Conservation (phyloP, 2,329 filamentous ascomycete genomes). For the Colletotrichum eremochloae region DNA sequence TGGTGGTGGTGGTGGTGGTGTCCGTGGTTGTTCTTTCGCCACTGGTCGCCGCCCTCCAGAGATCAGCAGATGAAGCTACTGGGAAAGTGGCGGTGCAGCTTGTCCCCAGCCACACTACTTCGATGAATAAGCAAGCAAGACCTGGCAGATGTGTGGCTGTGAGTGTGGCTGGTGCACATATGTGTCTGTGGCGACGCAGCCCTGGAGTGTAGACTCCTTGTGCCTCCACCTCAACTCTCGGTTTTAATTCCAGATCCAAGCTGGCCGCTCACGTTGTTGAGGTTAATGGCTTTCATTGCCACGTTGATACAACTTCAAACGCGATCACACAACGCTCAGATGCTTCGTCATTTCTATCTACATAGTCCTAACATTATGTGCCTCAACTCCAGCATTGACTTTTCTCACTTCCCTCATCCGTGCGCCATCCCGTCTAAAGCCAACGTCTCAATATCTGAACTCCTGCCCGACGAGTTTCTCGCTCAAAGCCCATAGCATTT, state of each 20-base stretch:
- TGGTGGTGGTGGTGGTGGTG: not conserved
- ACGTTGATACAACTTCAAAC: not conserved
- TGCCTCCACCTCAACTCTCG: not conserved
- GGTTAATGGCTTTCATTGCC: not conserved
- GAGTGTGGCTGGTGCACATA: not conserved
- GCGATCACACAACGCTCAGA: not conserved
- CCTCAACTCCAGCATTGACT: not conserved
- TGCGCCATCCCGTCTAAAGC: not conserved
- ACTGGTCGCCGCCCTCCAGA: slow-evolving; percentile 1
- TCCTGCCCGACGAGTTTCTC: slow-evolving; percentile 41
- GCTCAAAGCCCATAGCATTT: slow-evolving; percentile 39
- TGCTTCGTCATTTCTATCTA: not conserved
- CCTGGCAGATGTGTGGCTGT: not conserved
- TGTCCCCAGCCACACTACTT: not conserved
- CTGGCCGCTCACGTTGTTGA: not conserved
- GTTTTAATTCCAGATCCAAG: not conserved
- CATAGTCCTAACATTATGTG: not conserved
- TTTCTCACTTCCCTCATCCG: not conserved
- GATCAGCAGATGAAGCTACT: slow-evolving; percentile 3
- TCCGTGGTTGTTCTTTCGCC: slow-evolving; percentile 5
- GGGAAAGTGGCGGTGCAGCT: slow-evolving; percentile 9
- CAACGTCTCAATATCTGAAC: slow-evolving; percentile 31
- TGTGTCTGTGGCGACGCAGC: not conserved
- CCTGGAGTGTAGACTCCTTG: not conserved
- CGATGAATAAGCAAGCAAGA: not conserved